Conservation (phyloP, 176 grass and related monocot species). For the Oryza glumipatula region DNA sequence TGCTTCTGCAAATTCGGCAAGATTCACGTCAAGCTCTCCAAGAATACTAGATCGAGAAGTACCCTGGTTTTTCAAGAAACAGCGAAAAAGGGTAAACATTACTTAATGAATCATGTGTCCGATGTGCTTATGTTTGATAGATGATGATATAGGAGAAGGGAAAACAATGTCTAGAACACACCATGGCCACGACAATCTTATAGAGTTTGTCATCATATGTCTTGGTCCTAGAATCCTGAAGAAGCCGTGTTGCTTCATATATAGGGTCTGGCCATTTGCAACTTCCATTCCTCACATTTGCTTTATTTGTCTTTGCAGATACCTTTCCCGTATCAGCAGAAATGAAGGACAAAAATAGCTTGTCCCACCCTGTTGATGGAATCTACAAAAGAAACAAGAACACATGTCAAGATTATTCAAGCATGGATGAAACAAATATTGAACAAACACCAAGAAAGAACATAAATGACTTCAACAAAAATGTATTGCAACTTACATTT, state of each 20-base stretch:
- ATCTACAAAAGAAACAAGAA: conserved; percentile 68
- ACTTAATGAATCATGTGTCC: conserved; percentile 7
- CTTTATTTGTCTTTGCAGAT: conserved; percentile 96
- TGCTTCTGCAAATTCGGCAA: conserved; percentile 97
- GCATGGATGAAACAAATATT: conserved; percentile 11
- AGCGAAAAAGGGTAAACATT: conserved; percentile 30
- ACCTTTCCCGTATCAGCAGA: conserved; percentile 81
- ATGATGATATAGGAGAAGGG: conserved; percentile 19
- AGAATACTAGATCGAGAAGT: conserved; percentile 89
- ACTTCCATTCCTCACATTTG: conserved; percentile 86
- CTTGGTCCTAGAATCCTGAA: conserved; percentile 90
- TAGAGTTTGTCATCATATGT: conserved; percentile 92
- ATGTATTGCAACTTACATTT: conserved; percentile 67
- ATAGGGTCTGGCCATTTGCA: conserved; percentile 99
- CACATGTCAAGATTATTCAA: conserved; percentile 5
- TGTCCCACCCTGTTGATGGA: conserved; percentile 96
- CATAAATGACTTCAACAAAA: conserved; percentile 28
- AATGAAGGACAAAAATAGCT: conserved; percentile 93
- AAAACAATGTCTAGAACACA: conserved; percentile 46
- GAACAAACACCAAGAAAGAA: conserved; percentile 38
- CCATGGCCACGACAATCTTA: conserved; percentile 94
- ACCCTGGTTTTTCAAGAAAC: conserved; percentile 69
- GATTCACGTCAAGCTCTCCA: conserved; percentile 94
- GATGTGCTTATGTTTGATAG: background rate
- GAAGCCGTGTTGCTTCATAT: conserved; percentile 94